These are phyloP conservation scores for Colletotrichum gigasporum DNA, from an alignment of 2,329 filamentous ascomycete genomes.

Conservation along the genomic window DNA sequence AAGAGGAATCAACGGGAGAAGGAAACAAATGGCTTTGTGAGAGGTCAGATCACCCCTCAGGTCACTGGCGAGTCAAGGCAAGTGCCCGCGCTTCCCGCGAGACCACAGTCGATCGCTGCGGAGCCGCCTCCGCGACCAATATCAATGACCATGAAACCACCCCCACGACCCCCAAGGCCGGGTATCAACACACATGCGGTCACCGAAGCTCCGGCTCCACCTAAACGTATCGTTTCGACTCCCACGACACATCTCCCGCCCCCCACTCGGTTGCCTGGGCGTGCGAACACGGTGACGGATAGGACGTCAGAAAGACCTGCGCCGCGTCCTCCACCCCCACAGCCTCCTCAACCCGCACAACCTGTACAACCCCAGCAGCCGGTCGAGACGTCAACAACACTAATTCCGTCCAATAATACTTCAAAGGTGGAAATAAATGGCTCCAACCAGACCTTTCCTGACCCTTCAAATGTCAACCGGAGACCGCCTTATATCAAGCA, in stretches of 20 bases:
- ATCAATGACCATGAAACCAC: constrained; percentile 45
- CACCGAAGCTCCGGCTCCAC: constrained; percentile 35
- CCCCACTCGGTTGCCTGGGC: constrained; percentile 39
- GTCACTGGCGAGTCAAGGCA: constrained; percentile 50
- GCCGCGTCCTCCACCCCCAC: constrained; percentile 35
- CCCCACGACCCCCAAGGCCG: constrained; percentile 54
- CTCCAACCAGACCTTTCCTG: constrained; percentile 67
- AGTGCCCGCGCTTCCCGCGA: constrained; percentile 57
- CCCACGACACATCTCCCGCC: constrained; percentile 32
- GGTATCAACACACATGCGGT: constrained; percentile 38
- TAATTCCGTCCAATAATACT: constrained; percentile 38
- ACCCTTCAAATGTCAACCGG: constrained; percentile 85
- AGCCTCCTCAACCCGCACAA: constrained; percentile 15
- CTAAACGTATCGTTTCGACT: constrained; percentile 37
- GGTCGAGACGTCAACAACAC: constrained; percentile 51
- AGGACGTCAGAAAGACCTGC: constrained; percentile 49
- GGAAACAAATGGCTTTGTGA: constrained; percentile 51
- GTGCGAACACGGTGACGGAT: constrained; percentile 52
- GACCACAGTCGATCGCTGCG: constrained; percentile 49
- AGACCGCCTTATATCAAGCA: constrained; percentile 80
- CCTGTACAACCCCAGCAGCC: constrained; percentile 34
- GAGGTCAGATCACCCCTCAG: constrained; percentile 49
- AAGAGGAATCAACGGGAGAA: constrained; percentile 56
- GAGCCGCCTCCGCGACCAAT: constrained; percentile 42
- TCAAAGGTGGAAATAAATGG: constrained; percentile 57